Evolutionary conservation across 1,284 basidiomycete species (phyloP).

Genomic region (Trichosporon ovoides): DNA sequence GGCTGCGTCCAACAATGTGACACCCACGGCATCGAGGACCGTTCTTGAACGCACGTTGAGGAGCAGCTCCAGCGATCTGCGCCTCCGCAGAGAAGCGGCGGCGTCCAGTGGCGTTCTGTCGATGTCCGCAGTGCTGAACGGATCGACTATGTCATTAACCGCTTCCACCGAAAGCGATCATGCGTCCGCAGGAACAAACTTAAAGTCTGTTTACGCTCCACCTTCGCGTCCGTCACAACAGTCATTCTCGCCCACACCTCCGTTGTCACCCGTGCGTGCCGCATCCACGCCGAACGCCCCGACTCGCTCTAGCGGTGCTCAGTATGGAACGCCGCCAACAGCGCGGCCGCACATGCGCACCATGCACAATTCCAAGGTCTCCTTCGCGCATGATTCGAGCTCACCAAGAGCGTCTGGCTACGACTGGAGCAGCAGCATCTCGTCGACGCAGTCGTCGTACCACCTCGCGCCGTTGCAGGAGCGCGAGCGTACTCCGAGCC

Average conservation of each 20-base stretch:
- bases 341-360: slow-evolving; percentile 23
- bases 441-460: slow-evolving; percentile 13
- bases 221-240: slow-evolving; percentile 1
- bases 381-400: slow-evolving; percentile 26
- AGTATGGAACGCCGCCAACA: slow-evolving; percentile 17
- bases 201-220: slow-evolving; percentile 5
- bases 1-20: not conserved
- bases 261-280: slow-evolving; percentile 11
- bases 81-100: slow-evolving; percentile 9
- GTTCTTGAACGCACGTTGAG: slow-evolving; percentile 11
- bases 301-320: slow-evolving; percentile 7
- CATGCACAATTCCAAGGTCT: slow-evolving; percentile 24
- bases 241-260: slow-evolving; percentile 9
- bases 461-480: slow-evolving; percentile 24
- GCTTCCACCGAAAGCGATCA: slow-evolving; percentile 1
- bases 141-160: not conserved
- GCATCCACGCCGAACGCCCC: slow-evolving; percentile 5
- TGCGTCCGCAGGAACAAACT: not conserved
- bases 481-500: slow-evolving; percentile 40
- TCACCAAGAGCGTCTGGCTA: slow-evolving; percentile 9
- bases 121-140: not conserved
- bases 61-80: slow-evolving; percentile 20
- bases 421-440: slow-evolving; percentile 16
- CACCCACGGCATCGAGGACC: not conserved
- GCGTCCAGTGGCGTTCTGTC: not conserved